Evolutionary conservation across 495 filamentous ascomycete species (phyloP).

Genomic region (Tetracladium marchalianum): DNA sequence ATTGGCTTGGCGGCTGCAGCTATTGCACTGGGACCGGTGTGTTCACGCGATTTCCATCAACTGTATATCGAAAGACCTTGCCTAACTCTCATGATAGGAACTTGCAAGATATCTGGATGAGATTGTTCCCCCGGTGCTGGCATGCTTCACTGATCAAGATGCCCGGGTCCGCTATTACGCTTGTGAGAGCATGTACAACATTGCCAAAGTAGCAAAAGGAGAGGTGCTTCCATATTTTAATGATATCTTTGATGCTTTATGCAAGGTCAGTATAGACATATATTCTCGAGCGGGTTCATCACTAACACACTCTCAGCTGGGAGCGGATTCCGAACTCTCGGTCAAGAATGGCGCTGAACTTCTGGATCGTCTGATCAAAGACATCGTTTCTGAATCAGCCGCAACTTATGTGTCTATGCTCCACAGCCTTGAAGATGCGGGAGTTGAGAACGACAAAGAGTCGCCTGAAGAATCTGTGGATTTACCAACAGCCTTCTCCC

Average conservation of each 20-base stretch:
- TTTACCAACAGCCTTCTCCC: slow-evolving; percentile 83
- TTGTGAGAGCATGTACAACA: slow-evolving; percentile 99
- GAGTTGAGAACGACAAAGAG: slow-evolving; percentile 39
- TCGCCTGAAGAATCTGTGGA: slow-evolving; percentile 36
- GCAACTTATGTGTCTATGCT: slow-evolving; percentile 90
- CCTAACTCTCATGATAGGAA: slow-evolving; percentile 40
- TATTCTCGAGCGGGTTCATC: background rate
- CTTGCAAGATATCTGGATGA: slow-evolving; percentile 83
- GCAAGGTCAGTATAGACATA: slow-evolving; percentile 56
- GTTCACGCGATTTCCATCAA: slow-evolving; percentile 21
- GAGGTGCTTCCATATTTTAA: slow-evolving; percentile 96
- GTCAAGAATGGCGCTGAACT: slow-evolving; percentile 98
- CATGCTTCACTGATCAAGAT: slow-evolving; percentile 98
- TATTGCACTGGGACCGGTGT: slow-evolving; percentile 86
- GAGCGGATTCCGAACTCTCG: slow-evolving; percentile 89
- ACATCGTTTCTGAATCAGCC: slow-evolving; percentile 95
- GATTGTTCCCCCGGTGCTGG: slow-evolving; percentile 95
- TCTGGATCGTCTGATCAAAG: slow-evolving; percentile 90
- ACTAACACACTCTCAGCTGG: slow-evolving; percentile 48
- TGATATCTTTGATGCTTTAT: slow-evolving; percentile 92
- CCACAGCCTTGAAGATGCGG: slow-evolving; percentile 41
- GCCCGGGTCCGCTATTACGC: slow-evolving; percentile 97
- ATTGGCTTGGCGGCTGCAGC: slow-evolving; percentile 95
- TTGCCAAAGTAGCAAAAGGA: slow-evolving; percentile 97
- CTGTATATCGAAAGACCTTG: background rate